Percentiles rank a stretch among this genome's conserved stretches.
phyloP scores from a whole-genome alignment of 2,329 filamentous ascomycete genomes.

The Achaetomium macrosporum region DNA sequence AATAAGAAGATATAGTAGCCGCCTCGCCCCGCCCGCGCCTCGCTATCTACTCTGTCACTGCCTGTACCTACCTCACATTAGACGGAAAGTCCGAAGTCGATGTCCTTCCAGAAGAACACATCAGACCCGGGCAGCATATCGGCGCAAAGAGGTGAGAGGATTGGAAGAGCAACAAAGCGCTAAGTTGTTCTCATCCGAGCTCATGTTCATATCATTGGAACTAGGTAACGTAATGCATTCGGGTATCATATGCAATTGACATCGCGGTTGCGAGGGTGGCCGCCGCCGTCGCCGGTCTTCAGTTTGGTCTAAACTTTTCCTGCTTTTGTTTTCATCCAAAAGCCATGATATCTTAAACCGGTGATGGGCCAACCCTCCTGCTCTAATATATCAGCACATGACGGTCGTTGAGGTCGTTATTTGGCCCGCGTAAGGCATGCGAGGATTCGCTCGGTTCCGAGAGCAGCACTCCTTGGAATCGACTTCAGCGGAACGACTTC shows the following conservation, averaged over 20 bases:
- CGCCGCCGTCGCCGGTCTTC: conserved; percentile 10
- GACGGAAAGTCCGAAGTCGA: no score
- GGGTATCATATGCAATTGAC: conserved; percentile 30
- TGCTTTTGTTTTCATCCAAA: conserved; percentile 4
- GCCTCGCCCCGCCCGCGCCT: no score
- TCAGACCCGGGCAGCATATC: no score
- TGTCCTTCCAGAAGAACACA: no score
- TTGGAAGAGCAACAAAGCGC: no score
- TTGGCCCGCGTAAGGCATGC: background rate
- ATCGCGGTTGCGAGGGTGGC: conserved; percentile 8
- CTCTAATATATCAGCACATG: background rate
- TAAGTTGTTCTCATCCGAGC: background rate
- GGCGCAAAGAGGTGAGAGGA: no score
- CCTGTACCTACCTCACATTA: no score
- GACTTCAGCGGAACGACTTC: conserved; percentile 38
- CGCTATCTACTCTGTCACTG: no score
- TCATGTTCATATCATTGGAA: conserved; percentile 16
- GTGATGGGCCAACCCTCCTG: background rate
- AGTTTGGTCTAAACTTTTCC: conserved; percentile 1
- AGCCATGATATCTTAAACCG: background rate
- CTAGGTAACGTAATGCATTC: conserved; percentile 2
- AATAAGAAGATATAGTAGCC: no score
- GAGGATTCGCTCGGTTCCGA: no score
- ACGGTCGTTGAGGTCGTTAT: background rate
- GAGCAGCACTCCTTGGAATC: background rate